Evolutionary conservation across 306 rosid genomes (phyloP).

Genomic region (Cicer arietinum): DNA sequence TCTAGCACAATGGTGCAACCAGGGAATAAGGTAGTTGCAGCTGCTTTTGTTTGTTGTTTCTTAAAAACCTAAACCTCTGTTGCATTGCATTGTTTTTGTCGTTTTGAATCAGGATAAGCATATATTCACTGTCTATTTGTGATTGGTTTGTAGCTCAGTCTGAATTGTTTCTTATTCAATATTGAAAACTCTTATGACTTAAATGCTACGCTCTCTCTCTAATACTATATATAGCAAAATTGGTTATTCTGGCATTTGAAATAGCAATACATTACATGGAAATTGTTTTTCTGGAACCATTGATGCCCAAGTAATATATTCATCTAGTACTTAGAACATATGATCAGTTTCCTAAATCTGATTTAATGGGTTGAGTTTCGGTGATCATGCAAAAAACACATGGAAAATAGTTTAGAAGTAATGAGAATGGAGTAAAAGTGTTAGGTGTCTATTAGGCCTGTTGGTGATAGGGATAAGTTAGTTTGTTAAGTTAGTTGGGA

Average conservation of each 20-base stretch:
- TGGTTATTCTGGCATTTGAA: constrained; percentile 21
- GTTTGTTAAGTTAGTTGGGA: constrained; percentile 10
- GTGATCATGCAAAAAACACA: constrained; percentile 7
- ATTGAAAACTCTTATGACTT: constrained; percentile 1
- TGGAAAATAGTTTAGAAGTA: not conserved
- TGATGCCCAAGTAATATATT: constrained; percentile 2
- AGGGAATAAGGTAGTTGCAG: constrained; percentile 82
- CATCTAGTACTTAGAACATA: not conserved
- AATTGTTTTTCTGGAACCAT: not conserved
- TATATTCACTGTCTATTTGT: constrained; percentile 16
- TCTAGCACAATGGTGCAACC: constrained; percentile 95
- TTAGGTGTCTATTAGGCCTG: not conserved
- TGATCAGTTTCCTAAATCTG: not conserved
- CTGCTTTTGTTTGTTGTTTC: not conserved
- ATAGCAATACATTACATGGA: not conserved
- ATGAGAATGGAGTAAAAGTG: not conserved
- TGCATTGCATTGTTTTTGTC: constrained; percentile 20
- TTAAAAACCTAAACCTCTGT: not conserved
- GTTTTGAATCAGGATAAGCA: constrained; percentile 1
- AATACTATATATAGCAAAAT: not conserved
- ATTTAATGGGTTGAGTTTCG: not conserved
- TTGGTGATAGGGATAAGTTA: not conserved
- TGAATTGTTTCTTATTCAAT: constrained; percentile 8
- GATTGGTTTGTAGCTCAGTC: constrained; percentile 6
- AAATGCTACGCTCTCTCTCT: not conserved